Evolutionary conservation across 306 rosid genomes (phyloP), one percentile per base, ranked within the genome.

Genomic region (Gillenia trifoliata): DNA sequence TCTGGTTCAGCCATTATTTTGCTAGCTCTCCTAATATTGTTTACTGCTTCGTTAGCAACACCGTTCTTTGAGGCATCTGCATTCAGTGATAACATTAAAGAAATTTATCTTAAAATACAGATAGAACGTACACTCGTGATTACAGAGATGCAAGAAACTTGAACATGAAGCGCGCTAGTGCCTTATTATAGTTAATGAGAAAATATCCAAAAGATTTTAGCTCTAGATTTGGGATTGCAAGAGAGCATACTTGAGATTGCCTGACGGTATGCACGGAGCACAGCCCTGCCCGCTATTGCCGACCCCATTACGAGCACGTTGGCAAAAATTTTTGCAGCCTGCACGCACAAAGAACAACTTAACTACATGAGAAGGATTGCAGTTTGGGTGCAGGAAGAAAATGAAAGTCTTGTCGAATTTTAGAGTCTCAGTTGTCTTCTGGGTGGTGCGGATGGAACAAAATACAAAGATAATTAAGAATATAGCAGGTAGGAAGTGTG

Each of bases 321-420:
- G 6, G 96, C 96, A 36, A 93, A 88, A 86, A 91, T 77, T 86
- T 80, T 93, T 28, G 93, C 82, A 73, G 98, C 98, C 98, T 93
- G 93, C 65, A 78, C 29, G 19, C 40, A 59, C 2, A 38, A 59
- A 26, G 12, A 25, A 40, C 40, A 26, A 40, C 40, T 72, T 38
- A 57, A 20, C 30, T 36, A 11, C 50, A 54, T 25, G 19, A 59
- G 33, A 26, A 59, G 8, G 64, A 59, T 59, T 59, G 64, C 16
- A 26, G 15, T 0, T 11, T 56, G 10, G 28, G 6, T 26, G 64
- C 17, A 15, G 20, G 33, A 59, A 59, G 31, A 59, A 26, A 31
- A 33, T 19, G 1, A 31, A 13, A 30, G 4, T 31, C 41, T 33
- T 9, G 26, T 63, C 20, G 12, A 63, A 30, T 63, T 63, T 2